phyloP scores from a whole-genome alignment of 192 early-diverging fungal species.

The Physocladia obscura region DNA sequence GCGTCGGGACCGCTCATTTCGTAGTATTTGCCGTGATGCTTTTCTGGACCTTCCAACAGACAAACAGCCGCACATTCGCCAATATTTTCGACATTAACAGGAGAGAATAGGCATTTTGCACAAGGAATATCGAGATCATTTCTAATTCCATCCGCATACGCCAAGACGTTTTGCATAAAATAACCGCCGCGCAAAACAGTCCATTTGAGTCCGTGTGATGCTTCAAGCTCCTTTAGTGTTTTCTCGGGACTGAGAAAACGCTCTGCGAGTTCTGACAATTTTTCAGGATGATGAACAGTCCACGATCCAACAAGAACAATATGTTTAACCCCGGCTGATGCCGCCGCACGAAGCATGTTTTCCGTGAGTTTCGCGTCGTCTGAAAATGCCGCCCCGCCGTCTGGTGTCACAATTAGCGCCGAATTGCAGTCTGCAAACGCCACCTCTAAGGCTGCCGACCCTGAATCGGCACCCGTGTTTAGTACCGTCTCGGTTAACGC shows the following conservation, averaged over 20 bases:
- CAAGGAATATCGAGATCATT: neutral
- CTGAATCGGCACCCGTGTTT: neutral
- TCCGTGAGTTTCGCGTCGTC: slow-evolving; percentile 23
- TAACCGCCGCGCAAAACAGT: slow-evolving; percentile 26
- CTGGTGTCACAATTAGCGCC: slow-evolving; percentile 30
- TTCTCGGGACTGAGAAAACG: slow-evolving; percentile 27
- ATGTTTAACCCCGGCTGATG: slow-evolving; percentile 7
- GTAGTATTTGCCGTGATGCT: slow-evolving; percentile 31
- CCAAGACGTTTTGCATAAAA: slow-evolving; percentile 14
- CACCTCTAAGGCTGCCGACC: neutral
- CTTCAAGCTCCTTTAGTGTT: slow-evolving; percentile 6
- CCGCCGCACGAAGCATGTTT: slow-evolving; percentile 29
- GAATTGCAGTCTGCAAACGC: slow-evolving; percentile 2
- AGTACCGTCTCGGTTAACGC: neutral
- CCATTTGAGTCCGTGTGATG: slow-evolving; percentile 9
- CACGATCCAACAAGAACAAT: slow-evolving; percentile 29
- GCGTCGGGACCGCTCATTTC: slow-evolving; percentile 33
- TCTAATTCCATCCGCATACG: slow-evolving; percentile 1
- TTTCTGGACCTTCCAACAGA: slow-evolving; percentile 23
- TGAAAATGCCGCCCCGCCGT: slow-evolving; percentile 11
- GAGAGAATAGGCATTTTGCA: neutral
- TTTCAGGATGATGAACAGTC: slow-evolving; percentile 25
- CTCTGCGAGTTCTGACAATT: neutral
- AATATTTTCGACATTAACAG: slow-evolving; percentile 20
- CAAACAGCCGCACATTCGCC: slow-evolving; percentile 20